Evolutionary conservation across 495 filamentous ascomycete genomes (phyloP).

Genomic region (Recurvomyces mirabilis): DNA sequence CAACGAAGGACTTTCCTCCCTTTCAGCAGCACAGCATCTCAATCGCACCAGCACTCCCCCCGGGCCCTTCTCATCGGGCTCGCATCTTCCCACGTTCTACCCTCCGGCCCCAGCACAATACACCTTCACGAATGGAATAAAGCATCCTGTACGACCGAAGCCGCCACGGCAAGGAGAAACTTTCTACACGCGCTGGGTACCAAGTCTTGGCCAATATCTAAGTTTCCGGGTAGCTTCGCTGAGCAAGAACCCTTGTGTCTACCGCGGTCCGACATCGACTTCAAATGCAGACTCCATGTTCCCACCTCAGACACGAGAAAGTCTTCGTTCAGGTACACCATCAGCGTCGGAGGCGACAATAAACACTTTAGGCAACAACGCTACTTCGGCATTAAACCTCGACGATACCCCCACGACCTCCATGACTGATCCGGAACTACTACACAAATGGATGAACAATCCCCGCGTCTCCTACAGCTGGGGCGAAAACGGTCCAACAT

Average conservation of each 20-base stretch:
- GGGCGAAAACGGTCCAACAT: slow-evolving; percentile 55
- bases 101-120: slow-evolving; percentile 75
- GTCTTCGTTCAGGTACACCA: slow-evolving; percentile 1
- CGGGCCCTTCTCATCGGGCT: slow-evolving; percentile 63
- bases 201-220: slow-evolving; percentile 70
- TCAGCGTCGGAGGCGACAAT: too few relatives aligned
- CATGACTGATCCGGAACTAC: slow-evolving; percentile 54
- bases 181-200: slow-evolving; percentile 81
- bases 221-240: slow-evolving; percentile 71
- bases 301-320: slow-evolving; percentile 3
- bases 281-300: slow-evolving; percentile 10
- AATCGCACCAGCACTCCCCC: slow-evolving; percentile 26
- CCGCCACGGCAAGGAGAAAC: slow-evolving; percentile 78
- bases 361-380: too few relatives aligned
- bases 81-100: slow-evolving; percentile 82
- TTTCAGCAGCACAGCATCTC: background rate
- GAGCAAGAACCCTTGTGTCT: slow-evolving; percentile 41
- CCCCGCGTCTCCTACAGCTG: slow-evolving; percentile 74
- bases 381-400: too few relatives aligned
- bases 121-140: slow-evolving; percentile 61
- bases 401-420: background rate
- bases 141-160: slow-evolving; percentile 81
- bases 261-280: slow-evolving; percentile 40
- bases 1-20: too few relatives aligned
- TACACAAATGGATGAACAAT: slow-evolving; percentile 84